These are phyloP conservation scores for Gossypium longicalyx DNA, from an alignment of 345 rosid species.

Conservation along the genomic window DNA sequence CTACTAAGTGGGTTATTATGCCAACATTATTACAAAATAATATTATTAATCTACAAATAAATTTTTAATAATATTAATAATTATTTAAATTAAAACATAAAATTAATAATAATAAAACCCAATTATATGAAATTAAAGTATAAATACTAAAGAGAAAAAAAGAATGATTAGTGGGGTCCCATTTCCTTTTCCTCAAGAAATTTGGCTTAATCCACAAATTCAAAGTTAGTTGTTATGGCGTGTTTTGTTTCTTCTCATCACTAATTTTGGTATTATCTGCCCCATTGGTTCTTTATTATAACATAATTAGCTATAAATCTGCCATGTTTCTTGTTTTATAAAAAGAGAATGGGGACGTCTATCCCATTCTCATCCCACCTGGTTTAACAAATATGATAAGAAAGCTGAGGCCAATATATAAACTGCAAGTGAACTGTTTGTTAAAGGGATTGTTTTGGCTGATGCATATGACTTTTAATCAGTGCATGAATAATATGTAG, in stretches of 20 bases:
- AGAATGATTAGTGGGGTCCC: conserved; percentile 28
- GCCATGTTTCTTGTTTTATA: neutral
- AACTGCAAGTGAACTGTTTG: conserved; percentile 3
- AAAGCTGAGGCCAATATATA: conserved; percentile 2
- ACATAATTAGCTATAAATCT: neutral
- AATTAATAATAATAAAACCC: no score
- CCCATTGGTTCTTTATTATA: neutral
- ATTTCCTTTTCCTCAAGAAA: conserved; percentile 11
- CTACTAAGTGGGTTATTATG: rapidly evolving
- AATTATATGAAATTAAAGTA: no score
- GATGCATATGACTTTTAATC: conserved; percentile 3
- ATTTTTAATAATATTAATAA: no score
- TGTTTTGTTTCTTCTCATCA: conserved; percentile 11
- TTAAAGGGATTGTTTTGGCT: conserved; percentile 17
- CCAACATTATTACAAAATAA: no score
- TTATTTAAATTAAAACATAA: no score
- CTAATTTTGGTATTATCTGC: conserved; percentile 3
- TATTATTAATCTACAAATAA: no score
- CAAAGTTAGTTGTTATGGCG: conserved; percentile 24
- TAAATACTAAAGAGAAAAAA: neutral
- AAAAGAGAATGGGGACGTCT: neutral
- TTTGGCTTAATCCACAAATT: conserved; percentile 20
- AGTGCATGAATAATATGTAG: neutral
- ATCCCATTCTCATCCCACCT: conserved; percentile 12
- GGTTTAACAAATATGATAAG: neutral